phyloP scores from a whole-genome alignment of 805 yeast genomes.

The Spathaspora girioi region DNA sequence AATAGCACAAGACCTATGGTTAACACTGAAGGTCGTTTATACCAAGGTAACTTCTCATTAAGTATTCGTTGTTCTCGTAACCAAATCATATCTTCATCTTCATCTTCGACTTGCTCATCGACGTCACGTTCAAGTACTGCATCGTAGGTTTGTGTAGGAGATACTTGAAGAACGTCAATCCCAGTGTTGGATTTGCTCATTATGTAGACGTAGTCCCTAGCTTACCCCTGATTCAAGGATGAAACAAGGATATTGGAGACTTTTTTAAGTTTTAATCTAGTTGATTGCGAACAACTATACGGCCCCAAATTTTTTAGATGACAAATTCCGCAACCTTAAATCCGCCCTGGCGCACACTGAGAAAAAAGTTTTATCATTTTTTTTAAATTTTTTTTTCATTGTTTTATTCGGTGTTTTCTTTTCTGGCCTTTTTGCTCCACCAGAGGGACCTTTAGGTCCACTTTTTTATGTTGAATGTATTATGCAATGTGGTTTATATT shows the following conservation, averaged over 20 bases:
- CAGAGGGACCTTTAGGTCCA: no score
- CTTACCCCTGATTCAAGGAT: background rate
- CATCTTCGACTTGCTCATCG: conserved; percentile 18
- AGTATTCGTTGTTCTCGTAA: conserved; percentile 40
- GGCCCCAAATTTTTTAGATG: background rate
- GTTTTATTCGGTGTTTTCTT: no score
- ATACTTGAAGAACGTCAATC: background rate
- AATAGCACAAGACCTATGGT: conserved; percentile 40
- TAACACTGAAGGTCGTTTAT: conserved; percentile 48
- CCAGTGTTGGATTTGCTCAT: background rate
- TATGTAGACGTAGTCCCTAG: background rate
- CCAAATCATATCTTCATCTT: conserved; percentile 38
- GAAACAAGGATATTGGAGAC: background rate
- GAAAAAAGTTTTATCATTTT: no score
- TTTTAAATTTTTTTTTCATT: no score
- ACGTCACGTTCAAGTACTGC: conserved; percentile 12
- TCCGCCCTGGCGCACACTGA: background rate
- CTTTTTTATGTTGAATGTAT: no score
- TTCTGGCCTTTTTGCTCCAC: no score
- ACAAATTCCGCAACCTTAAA: no score
- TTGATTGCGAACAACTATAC: background rate
- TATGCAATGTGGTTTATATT: no score
- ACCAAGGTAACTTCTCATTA: conserved; percentile 43
- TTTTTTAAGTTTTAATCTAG: no score
- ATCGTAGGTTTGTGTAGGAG: background rate